phyloP scores from a whole-genome alignment of 495 filamentous ascomycete genomes.

The Aspergillus panamensis region DNA sequence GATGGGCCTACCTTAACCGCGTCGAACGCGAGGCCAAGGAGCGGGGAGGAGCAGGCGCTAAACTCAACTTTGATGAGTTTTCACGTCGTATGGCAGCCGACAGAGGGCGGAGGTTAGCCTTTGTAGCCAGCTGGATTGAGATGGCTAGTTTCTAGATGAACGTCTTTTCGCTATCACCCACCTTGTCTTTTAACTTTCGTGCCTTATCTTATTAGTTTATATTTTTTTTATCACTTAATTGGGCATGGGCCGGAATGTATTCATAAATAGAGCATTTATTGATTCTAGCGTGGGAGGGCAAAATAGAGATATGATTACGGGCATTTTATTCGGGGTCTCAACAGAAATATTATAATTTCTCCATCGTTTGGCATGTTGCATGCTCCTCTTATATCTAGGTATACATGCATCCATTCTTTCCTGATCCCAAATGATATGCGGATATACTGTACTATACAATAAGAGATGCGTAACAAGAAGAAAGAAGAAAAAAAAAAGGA shows the following conservation, averaged over 20 bases:
- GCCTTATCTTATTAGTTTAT: background rate
- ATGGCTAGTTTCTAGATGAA: conserved; percentile 57
- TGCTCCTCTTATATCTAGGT: background rate
- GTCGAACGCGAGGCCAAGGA: conserved; percentile 61
- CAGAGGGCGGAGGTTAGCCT: conserved; percentile 62
- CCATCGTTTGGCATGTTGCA: background rate
- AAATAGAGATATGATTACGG: background rate
- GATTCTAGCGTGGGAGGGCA: background rate
- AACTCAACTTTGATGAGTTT: conserved; percentile 70
- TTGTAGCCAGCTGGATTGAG: conserved; percentile 82
- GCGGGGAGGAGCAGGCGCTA: conserved; percentile 72
- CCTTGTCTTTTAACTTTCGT: background rate
- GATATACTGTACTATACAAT: conserved; percentile 1
- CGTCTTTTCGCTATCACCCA: background rate
- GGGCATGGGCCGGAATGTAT: background rate
- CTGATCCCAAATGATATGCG: conserved; percentile 31
- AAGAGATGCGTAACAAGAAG: background rate
- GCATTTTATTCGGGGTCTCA: background rate
- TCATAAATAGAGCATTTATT: background rate
- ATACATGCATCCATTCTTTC: conserved; percentile 3
- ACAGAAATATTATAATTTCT: background rate
- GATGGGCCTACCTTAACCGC: conserved; percentile 50
- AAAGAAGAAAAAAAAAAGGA: background rate
- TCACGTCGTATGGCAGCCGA: conserved; percentile 62
- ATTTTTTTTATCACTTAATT: background rate